A percentile compares a stretch with the other conserved stretches of the same genome.
phyloP scores from a whole-genome alignment of 106 monocot species.

The Iris macrosiphon region DNA sequence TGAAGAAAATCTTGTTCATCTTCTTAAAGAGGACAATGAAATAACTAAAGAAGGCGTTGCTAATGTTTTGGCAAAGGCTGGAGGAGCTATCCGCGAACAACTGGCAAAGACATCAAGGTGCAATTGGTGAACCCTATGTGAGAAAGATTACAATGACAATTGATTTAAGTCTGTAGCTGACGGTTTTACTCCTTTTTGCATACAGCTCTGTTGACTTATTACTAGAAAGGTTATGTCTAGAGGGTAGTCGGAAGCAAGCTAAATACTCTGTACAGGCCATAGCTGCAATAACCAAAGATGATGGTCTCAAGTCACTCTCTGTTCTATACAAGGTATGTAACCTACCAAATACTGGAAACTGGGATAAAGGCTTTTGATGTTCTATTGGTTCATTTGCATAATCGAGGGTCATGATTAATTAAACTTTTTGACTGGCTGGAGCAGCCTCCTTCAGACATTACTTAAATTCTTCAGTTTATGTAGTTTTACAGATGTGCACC shows the following conservation, averaged over 20 bases:
- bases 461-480: too few relatives aligned
- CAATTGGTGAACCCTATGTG: background rate
- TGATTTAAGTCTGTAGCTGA: background rate
- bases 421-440: too few relatives aligned
- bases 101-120: conserved; percentile 70
- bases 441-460: too few relatives aligned
- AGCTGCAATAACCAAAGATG: conserved; percentile 90
- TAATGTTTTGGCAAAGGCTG: conserved; percentile 90
- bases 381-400: too few relatives aligned
- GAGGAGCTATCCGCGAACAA: conserved; percentile 83
- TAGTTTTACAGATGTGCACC: too few relatives aligned
- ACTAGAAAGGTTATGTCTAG: conserved; percentile 86
- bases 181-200: conserved; percentile 7
- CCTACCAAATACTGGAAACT: too few relatives aligned
- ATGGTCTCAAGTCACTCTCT: conserved; percentile 96
- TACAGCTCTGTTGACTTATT: conserved; percentile 80
- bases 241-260: conserved; percentile 91
- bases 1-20: conserved; percentile 70
- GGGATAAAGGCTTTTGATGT: too few relatives aligned
- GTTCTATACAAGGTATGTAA: conserved; percentile 99
- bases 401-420: too few relatives aligned
- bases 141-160: background rate
- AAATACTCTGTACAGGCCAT: conserved; percentile 96
- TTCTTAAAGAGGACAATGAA: conserved; percentile 87
- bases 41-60: conserved; percentile 86